Conservation (phyloP, 2,329 filamentous ascomycete species). For the Teratosphaeria pseudoeucalypti region DNA sequence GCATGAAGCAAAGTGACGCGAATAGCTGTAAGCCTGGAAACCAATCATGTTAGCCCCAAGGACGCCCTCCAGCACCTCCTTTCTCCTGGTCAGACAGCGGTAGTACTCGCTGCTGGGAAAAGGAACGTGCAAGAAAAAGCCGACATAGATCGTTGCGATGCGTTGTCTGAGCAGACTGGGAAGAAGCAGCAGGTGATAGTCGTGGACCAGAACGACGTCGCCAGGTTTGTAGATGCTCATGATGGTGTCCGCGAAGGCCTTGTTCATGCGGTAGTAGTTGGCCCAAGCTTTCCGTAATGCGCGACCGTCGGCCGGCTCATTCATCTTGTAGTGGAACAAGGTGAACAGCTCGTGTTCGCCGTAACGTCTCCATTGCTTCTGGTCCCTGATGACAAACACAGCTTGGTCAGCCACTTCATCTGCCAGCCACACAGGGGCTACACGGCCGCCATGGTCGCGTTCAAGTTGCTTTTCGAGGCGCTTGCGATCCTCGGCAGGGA, state of each 20-base stretch:
- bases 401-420: conserved; percentile 63
- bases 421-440: conserved; percentile 79
- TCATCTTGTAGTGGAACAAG: conserved; percentile 91
- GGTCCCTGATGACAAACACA: conserved; percentile 63
- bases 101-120: conserved; percentile 96
- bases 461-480: conserved; percentile 65
- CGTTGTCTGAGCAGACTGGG: conserved; percentile 81
- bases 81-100: conserved; percentile 74
- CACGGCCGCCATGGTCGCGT: conserved; percentile 63
- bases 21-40: conserved; percentile 93
- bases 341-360: conserved; percentile 88
- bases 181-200: conserved; percentile 85
- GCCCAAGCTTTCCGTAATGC: conserved; percentile 76
- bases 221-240: conserved; percentile 83
- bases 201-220: conserved; percentile 84
- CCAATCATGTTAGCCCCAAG: conserved; percentile 86
- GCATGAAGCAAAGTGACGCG: conserved; percentile 86
- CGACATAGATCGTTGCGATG: conserved; percentile 80
- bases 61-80: conserved; percentile 82
- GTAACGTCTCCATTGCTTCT: conserved; percentile 78
- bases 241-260: conserved; percentile 82
- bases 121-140: conserved; percentile 87
- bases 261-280: conserved; percentile 88
- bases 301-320: conserved; percentile 77
- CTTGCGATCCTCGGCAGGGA: conserved; percentile 59